Base-by-base conservation (phyloP, 2,329 filamentous ascomycete species). In the Cryphonectria nitschkei region DNA sequence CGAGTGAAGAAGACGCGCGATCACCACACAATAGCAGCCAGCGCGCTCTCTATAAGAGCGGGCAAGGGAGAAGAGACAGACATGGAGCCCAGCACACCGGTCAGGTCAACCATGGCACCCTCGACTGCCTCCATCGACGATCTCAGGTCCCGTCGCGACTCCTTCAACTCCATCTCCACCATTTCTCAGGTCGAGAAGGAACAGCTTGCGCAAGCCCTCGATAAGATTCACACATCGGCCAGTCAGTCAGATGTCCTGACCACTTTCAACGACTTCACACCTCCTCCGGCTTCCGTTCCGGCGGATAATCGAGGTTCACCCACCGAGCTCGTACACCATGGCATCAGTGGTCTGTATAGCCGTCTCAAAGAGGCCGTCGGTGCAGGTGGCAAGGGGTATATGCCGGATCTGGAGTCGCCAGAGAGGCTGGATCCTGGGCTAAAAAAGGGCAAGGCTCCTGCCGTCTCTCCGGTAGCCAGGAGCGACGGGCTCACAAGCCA, bases 201-300 rank as follows among this genome's bases (percentile, higher is more conserved):
- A 73, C 90, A 93, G 70, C 85, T 95, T 52, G 89, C 92, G 46
- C 89, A 93, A 73, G 88, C 92, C 26, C 89, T 98, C 72, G 92
- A 97, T 81, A 91, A 93, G 76, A 97, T 98, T 75, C 95, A 98
- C 80, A 94, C 86, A 66, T 90, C 93, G 7, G 94, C 95, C n/a
- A 97, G 93, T 77, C 92, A 93, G 78, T 93, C 93, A 46, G 92
- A 92, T 73, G 89, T 90, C 46, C 85, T 98, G 64, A 98, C 95
- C 2, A 97, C 94, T 11, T 98, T 98, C 82, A 97, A 97, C 81
- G 95, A 98, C 78, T 95, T 97, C 77, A 93, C 92, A 0, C 87
- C 91, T 0, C 90, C 91, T 6, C 90, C 92, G 0, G 83, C 85
- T 2, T 84, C 87, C 0, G 82, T 88, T 1, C 81, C 84, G 19